A percentile compares a stretch with the other conserved stretches of the same genome.
phyloP scores from a whole-genome alignment of 2,329 filamentous ascomycete genomes.

The Exophiala bonariae region DNA sequence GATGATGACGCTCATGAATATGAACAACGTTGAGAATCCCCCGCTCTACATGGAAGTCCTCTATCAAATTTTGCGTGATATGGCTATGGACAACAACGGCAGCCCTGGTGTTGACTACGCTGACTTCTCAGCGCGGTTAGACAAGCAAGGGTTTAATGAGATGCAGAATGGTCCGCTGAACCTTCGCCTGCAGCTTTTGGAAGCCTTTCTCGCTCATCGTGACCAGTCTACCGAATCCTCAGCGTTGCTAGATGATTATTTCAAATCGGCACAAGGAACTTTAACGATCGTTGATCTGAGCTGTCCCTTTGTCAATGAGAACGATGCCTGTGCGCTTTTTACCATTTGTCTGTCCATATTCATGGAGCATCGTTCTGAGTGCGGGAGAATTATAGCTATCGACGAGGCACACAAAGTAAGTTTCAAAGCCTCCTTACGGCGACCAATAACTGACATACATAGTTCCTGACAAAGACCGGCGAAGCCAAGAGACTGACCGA shows the following conservation, averaged over 20 bases:
- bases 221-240: slow-evolving; percentile 13
- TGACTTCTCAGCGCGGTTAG: slow-evolving; percentile 41
- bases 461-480: slow-evolving; percentile 61
- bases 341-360: slow-evolving; percentile 70
- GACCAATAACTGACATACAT: slow-evolving; percentile 1
- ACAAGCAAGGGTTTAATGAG: slow-evolving; percentile 41
- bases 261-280: slow-evolving; percentile 44
- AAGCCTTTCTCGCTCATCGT: slow-evolving; percentile 59
- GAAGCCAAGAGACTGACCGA: slow-evolving; percentile 62
- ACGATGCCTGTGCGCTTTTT: slow-evolving; percentile 70
- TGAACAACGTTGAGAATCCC: slow-evolving; percentile 40
- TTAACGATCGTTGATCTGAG: slow-evolving; percentile 72
- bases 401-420: slow-evolving; percentile 75
- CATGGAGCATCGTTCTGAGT: slow-evolving; percentile 51
- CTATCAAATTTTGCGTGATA: slow-evolving; percentile 51
- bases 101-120: slow-evolving; percentile 45
- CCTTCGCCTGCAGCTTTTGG: slow-evolving; percentile 61
- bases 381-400: slow-evolving; percentile 65
- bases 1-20: slow-evolving; percentile 58
- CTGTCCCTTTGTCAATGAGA: slow-evolving; percentile 67
- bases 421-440: neutral
- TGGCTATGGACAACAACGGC: slow-evolving; percentile 44
- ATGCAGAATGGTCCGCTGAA: slow-evolving; percentile 57
- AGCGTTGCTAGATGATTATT: slow-evolving; percentile 13
- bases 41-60: slow-evolving; percentile 56